A percentile compares a stretch with the other conserved stretches of the same genome.
phyloP scores from a whole-genome alignment of 2,329 filamentous ascomycete species.

The Penicillium glabrum region DNA sequence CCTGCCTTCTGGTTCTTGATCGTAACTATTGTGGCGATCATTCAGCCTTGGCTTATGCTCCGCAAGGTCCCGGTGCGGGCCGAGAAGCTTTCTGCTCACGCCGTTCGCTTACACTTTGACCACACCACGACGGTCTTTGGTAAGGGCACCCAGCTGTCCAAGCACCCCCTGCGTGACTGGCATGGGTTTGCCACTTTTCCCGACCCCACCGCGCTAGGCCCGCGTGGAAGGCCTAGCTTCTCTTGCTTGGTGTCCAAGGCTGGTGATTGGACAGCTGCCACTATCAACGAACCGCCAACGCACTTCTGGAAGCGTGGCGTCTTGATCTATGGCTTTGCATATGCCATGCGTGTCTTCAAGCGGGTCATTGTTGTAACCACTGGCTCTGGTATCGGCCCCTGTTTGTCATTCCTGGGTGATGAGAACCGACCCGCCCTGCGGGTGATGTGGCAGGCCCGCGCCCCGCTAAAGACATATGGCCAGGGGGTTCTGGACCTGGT shows the following conservation, averaged over 20 bases:
- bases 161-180: slow-evolving; percentile 66
- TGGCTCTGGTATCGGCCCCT: slow-evolving; percentile 71
- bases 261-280: slow-evolving; percentile 70
- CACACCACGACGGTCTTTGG: slow-evolving; percentile 61
- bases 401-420: slow-evolving; percentile 61
- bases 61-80: slow-evolving; percentile 65
- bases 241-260: slow-evolving; percentile 71
- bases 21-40: slow-evolving; percentile 63
- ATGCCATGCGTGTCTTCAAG: slow-evolving; percentile 65
- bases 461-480: slow-evolving; percentile 64
- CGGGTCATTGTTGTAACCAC: slow-evolving; percentile 68
- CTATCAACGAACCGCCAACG: slow-evolving; percentile 62
- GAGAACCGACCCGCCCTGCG: slow-evolving; percentile 46
- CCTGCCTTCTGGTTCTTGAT: slow-evolving; percentile 68
- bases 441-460: slow-evolving; percentile 68
- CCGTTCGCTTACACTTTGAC: slow-evolving; percentile 68
- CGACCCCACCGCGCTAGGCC: slow-evolving; percentile 40
- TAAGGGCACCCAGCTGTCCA: slow-evolving; percentile 60
- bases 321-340: slow-evolving; percentile 66
- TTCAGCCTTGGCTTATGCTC: slow-evolving; percentile 72
- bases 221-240: slow-evolving; percentile 52
- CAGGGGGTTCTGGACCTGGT: slow-evolving; percentile 57
- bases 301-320: slow-evolving; percentile 68
- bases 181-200: slow-evolving; percentile 76
- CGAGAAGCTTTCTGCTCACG: slow-evolving; percentile 70